Evolutionary conservation across 2,329 filamentous ascomycete genomes (phyloP).

Genomic region (Trematosphaeria pertusa): DNA sequence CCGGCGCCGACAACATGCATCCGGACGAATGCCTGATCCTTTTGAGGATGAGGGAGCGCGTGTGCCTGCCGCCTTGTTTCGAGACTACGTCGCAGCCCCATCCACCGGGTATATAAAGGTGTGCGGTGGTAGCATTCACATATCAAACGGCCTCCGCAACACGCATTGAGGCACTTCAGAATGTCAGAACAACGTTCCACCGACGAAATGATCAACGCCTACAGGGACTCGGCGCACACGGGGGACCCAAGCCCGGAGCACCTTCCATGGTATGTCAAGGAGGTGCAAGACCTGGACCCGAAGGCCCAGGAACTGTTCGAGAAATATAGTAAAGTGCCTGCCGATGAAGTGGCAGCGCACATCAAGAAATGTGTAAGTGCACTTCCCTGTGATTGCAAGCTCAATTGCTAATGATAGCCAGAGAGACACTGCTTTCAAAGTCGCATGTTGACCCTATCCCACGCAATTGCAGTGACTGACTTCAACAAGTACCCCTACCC

Average conservation of each 20-base stretch:
- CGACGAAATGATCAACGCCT: background rate
- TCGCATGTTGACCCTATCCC: conserved; percentile 24
- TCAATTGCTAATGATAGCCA: conserved; percentile 9
- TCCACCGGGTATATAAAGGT: too few species aligned
- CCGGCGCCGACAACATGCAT: too few species aligned
- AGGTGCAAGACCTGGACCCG: conserved; percentile 36
- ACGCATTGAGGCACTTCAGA: too few species aligned
- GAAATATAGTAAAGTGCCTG: conserved; percentile 47
- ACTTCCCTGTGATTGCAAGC: background rate
- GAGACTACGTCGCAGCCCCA: too few species aligned
- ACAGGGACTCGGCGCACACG: background rate
- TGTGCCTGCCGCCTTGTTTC: too few species aligned
- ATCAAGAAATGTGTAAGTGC: conserved; percentile 44
- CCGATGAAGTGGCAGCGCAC: conserved; percentile 45
- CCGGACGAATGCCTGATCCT: too few species aligned
- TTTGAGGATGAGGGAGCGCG: too few species aligned
- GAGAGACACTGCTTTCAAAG: conserved; percentile 42
- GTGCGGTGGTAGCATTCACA: too few species aligned
- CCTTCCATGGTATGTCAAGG: conserved; percentile 41
- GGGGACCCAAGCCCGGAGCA: conserved; percentile 23
- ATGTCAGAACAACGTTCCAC: background rate
- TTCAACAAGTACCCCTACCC: conserved; percentile 42
- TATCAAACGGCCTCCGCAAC: too few species aligned
- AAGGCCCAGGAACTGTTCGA: conserved; percentile 45
- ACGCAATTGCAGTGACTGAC: background rate